A percentile compares a stretch with the other conserved stretches of the same genome.
Evolutionary conservation across 2,329 filamentous ascomycete species (phyloP).

Genomic region (Mycocentrospora acerina): DNA sequence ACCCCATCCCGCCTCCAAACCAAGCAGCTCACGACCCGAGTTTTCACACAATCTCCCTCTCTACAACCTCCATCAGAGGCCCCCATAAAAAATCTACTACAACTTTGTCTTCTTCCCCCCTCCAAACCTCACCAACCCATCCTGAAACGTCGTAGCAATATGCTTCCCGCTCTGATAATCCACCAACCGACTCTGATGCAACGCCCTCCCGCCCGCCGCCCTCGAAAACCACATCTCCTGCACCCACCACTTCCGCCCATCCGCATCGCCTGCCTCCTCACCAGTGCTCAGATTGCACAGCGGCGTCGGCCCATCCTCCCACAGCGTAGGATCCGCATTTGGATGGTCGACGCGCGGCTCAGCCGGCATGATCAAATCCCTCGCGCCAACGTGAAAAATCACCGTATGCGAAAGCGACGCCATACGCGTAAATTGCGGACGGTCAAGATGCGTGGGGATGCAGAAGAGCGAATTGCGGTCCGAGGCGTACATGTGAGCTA

Average conservation of each 20-base stretch:
- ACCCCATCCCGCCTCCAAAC: too few relatives aligned
- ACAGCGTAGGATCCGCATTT: constrained; percentile 26
- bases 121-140: constrained; percentile 31
- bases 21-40: too few relatives aligned
- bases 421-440: constrained; percentile 30
- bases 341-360: constrained; percentile 25
- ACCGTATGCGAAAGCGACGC: constrained; percentile 36
- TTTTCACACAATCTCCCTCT: too few relatives aligned
- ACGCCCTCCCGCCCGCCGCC: constrained; percentile 24
- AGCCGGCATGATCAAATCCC: constrained; percentile 25
- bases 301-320: constrained; percentile 21
- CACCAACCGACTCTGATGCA: constrained; percentile 34
- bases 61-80: too few relatives aligned
- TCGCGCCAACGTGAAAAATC: constrained; percentile 35
- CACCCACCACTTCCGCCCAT: constrained; percentile 36
- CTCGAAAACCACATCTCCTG: constrained; percentile 32
- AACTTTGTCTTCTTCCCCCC: neutral
- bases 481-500: constrained; percentile 59
- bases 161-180: constrained; percentile 31
- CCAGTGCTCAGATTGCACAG: constrained; percentile 24
- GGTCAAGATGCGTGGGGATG: constrained; percentile 48
- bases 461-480: constrained; percentile 58
- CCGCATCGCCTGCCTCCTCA: constrained; percentile 14
- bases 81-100: too few relatives aligned
- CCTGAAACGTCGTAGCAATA: constrained; percentile 37